Conservation (phyloP, 208 protist species). For the Kentomonas sorsogonicus region DNA sequence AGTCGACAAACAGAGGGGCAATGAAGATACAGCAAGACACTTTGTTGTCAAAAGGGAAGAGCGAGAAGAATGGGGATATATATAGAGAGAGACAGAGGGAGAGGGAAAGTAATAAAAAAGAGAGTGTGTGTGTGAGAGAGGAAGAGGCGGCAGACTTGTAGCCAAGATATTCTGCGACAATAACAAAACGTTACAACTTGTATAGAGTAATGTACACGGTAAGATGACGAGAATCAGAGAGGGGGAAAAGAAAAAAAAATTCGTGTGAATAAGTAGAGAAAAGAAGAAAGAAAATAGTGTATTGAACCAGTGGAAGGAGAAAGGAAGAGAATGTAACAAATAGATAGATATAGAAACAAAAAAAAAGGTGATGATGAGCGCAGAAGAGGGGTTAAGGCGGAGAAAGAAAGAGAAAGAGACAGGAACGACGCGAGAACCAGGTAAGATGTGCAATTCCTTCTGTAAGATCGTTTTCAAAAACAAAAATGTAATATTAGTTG, state of each 20-base stretch:
- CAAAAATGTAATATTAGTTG: not conserved
- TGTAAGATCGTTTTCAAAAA: not conserved
- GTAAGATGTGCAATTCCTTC: not conserved
- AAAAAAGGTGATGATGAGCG: not conserved
- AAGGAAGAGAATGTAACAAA: conserved; percentile 3
- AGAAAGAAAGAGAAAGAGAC: conserved; percentile 13
- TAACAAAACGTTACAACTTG: not conserved
- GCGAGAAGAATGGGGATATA: too few relatives aligned
- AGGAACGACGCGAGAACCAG: not conserved
- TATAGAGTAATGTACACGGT: not conserved
- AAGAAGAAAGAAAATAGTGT: not conserved
- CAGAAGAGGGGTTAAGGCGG: not conserved
- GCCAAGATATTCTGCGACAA: too few relatives aligned
- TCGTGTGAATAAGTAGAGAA: not conserved
- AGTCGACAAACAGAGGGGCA: conserved; percentile 1
- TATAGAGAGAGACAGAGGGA: conserved; percentile 7
- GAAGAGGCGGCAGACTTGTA: too few relatives aligned
- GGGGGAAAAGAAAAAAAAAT: not conserved
- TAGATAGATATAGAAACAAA: conserved; percentile 1
- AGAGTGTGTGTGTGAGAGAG: too few relatives aligned
- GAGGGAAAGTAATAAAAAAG: not conserved
- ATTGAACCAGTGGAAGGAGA: not conserved
- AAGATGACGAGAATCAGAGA: not conserved
- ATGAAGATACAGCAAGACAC: too few relatives aligned
- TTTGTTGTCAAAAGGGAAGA: too few relatives aligned